Base-by-base conservation (phyloP, 257 asterid genomes). In the Phtheirospermum japonicum region DNA sequence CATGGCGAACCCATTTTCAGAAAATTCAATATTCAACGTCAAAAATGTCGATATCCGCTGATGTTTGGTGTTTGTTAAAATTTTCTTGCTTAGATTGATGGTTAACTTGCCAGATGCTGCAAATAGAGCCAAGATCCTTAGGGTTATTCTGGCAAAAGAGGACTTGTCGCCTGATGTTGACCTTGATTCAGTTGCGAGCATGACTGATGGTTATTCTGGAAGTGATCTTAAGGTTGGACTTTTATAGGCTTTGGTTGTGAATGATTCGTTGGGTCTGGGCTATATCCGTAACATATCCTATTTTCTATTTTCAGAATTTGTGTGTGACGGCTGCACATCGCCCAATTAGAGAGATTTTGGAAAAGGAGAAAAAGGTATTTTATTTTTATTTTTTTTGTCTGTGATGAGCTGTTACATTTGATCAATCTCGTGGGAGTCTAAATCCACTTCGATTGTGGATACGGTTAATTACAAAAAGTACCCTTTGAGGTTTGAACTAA, bases 141-240 rank as follows among this genome's bases (percentile, higher is more conserved):
- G 76, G 69, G 98, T 89, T 71, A 85, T 89, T 70, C 79, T 92
- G 34, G 83, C 95, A 0, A 92, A 88, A 74, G 95, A 86, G 80
- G 98, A 92, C 71, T 73, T 92, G 70, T 76, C 93, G 61, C 85
- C 95, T 5, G 83, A 82, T 76, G 69, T 89, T 16, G 95, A 89
- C 73, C 71, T 92, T 50, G 95, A 85, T 56, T 75, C 92, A 5
- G 77, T 92, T 63, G 95, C 97, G n/a, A 80, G 74, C 68, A 81
- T 86, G 92, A 83, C 95, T 1, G 89, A 92, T 34, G 98, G 98
- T 36, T 92, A 92, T 74, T 92, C 98, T 6, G 98, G 98, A 79
- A 92, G 98, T 63, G 97, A 92, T 74, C 93, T 92, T 31, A 89
- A 89, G 95, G 98, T 92, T 48, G 73, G 55, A 59, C 28, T n/a